A percentile compares a stretch with the other conserved stretches of the same genome.
phyloP scores from a whole-genome alignment of 495 filamentous ascomycete species.

The Aspergillus coremiiformis region DNA sequence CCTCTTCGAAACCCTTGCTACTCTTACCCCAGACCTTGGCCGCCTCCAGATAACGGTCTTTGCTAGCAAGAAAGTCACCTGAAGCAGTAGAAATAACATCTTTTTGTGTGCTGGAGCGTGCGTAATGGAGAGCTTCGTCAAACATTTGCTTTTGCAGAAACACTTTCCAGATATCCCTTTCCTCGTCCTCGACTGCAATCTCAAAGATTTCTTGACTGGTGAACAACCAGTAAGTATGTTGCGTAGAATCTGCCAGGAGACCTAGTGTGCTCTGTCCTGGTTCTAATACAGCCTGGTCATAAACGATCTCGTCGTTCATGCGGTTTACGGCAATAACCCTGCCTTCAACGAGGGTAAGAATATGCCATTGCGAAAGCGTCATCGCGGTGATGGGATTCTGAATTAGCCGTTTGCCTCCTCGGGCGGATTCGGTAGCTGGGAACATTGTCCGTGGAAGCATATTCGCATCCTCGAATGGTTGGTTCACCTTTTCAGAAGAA shows the following conservation, averaged over 20 bases:
- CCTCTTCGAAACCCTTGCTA: conserved; percentile 94
- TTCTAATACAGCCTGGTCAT: conserved; percentile 80
- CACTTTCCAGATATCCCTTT: conserved; percentile 89
- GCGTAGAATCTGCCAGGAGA: conserved; percentile 77
- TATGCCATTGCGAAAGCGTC: conserved; percentile 85
- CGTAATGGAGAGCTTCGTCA: conserved; percentile 77
- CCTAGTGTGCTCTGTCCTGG: conserved; percentile 69
- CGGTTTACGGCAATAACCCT: conserved; percentile 77
- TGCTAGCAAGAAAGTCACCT: conserved; percentile 75
- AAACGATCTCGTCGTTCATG: conserved; percentile 74
- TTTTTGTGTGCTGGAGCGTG: conserved; percentile 62
- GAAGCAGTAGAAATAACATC: conserved; percentile 85
- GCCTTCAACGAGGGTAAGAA: conserved; percentile 75
- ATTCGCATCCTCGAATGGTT: conserved; percentile 62
- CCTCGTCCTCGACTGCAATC: conserved; percentile 82
- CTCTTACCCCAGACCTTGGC: conserved; percentile 88
- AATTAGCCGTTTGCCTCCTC: conserved; percentile 54
- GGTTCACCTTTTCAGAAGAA: conserved; percentile 39
- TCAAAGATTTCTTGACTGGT: conserved; percentile 86
- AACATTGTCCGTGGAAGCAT: conserved; percentile 67
- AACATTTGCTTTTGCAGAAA: conserved; percentile 80
- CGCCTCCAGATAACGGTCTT: conserved; percentile 75
- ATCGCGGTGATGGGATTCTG: conserved; percentile 71
- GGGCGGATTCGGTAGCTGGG: conserved; percentile 54
- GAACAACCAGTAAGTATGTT: conserved; percentile 96